Evolutionary conservation across 176 grass and related monocot genomes (phyloP).

Genomic region (Ensete ventricosum): DNA sequence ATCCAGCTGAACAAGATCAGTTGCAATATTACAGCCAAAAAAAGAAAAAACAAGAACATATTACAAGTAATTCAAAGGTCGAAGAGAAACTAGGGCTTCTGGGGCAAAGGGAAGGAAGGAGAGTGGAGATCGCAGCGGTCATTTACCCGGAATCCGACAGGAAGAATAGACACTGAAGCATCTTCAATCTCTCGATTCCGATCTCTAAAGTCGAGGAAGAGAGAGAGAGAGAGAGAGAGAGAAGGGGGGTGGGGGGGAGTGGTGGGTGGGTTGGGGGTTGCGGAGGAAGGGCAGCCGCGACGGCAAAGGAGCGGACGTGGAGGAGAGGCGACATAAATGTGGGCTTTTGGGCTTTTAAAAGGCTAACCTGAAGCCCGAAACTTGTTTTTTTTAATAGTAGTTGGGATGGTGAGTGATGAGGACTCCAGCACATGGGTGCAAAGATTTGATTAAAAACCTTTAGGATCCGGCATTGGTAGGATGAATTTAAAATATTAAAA

Average conservation of each 20-base stretch:
- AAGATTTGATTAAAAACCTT: too few relatives aligned
- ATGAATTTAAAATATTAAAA: too few relatives aligned
- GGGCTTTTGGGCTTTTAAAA: too few relatives aligned
- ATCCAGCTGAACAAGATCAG: not conserved
- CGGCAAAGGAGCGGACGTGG: too few relatives aligned
- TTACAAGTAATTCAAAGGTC: not conserved
- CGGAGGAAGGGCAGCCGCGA: too few relatives aligned
- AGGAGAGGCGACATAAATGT: too few relatives aligned
- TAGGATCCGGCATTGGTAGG: too few relatives aligned
- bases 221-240: not conserved
- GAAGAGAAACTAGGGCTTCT: not conserved
- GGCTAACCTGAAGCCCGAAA: too few relatives aligned
- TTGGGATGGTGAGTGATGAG: too few relatives aligned
- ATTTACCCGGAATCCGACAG: conserved; percentile 83
- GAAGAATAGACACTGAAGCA: conserved; percentile 76
- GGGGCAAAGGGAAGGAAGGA: not conserved
- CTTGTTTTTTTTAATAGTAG: too few relatives aligned
- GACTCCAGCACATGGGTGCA: too few relatives aligned
- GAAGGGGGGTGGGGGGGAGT: not conserved
- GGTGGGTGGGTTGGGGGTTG: too few relatives aligned
- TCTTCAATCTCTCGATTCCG: conserved; percentile 15
- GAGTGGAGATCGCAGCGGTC: not conserved
- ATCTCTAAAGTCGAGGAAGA: not conserved
- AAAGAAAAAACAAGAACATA: not conserved
- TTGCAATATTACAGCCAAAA: not conserved